These are phyloP conservation scores for Tulasnella sp. DNA, from an alignment of 768 basidiomycete species.

Conservation along the genomic window DNA sequence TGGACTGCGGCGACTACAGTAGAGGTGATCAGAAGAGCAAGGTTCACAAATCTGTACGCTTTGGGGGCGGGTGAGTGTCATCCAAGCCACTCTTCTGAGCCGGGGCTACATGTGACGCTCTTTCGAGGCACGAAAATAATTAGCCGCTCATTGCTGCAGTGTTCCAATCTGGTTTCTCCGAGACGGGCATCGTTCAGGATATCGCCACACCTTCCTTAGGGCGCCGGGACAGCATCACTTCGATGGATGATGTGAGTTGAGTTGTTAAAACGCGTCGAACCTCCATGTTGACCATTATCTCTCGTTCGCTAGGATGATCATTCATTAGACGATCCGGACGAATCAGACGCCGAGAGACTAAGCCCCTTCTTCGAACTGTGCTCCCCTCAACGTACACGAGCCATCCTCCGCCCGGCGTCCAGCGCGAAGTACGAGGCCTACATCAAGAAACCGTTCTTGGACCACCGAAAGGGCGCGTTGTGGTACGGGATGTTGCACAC, in stretches of 20 bases:
- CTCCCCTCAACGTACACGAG: neutral
- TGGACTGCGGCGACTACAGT: constrained; percentile 20
- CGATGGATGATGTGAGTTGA: neutral
- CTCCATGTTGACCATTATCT: neutral
- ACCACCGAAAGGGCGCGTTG: constrained; percentile 41
- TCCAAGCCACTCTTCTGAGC: constrained; percentile 26
- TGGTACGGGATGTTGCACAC: constrained; percentile 50
- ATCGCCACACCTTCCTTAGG: neutral
- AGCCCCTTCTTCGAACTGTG: neutral
- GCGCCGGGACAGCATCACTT: neutral
- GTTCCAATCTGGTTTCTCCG: constrained; percentile 62
- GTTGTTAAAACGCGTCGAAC: neutral
- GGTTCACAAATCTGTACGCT: constrained; percentile 29
- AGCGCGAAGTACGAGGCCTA: neutral
- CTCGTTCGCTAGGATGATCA: neutral
- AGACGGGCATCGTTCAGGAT: constrained; percentile 29
- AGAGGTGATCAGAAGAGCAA: constrained; percentile 72
- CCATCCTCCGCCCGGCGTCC: neutral
- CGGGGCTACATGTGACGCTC: constrained; percentile 26
- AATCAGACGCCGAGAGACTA: constrained; percentile 19
- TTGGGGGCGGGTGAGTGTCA: constrained; percentile 53
- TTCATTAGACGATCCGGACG: constrained; percentile 16
- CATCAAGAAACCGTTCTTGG: constrained; percentile 22
- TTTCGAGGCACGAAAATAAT: neutral
- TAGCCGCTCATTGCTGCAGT: constrained; percentile 34